A percentile compares a stretch with the other conserved stretches of the same genome.
These are phyloP conservation scores for Alternaria metachromatica DNA, from an alignment of 2,329 filamentous ascomycete genomes.

Conservation along the genomic window DNA sequence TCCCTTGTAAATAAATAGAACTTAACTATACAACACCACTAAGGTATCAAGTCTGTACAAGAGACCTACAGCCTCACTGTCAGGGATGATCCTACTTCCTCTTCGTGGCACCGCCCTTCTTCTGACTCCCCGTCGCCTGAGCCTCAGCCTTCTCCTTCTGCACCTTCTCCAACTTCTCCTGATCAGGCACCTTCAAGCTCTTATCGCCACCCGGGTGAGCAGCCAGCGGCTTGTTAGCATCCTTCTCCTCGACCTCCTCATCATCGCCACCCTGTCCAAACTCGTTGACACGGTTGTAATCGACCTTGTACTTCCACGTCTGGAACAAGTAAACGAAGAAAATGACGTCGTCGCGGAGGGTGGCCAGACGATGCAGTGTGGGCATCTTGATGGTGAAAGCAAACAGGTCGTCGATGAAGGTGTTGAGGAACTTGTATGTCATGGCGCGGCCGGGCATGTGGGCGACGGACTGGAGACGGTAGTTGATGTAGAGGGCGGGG, in stretches of 20 bases:
- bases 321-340: conserved; percentile 99
- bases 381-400: conserved; percentile 99
- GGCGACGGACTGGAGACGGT: conserved; percentile 86
- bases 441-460: conserved; percentile 97
- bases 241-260: conserved; percentile 63
- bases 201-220: conserved; percentile 42
- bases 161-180: conserved; percentile 20
- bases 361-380: conserved; percentile 87
- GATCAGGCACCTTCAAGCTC: conserved; percentile 32
- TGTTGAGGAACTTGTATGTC: conserved; percentile 98
- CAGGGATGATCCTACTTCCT: conserved; percentile 28
- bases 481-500: conserved; percentile 97
- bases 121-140: conserved; percentile 33
- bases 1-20: neutral
- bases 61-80: neutral
- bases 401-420: conserved; percentile 98
- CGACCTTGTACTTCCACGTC: conserved; percentile 87
- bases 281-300: conserved; percentile 93
- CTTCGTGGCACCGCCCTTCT: conserved; percentile 38
- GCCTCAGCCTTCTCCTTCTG: conserved; percentile 23
- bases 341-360: conserved; percentile 92
- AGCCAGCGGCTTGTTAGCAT: conserved; percentile 50
- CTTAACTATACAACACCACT: neutral
- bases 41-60: neutral
- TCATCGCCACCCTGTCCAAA: conserved; percentile 99